A percentile compares a stretch with the other conserved stretches of the same genome.
phyloP scores from a whole-genome alignment of 2,329 filamentous ascomycete species.

The Plenodomus tracheiphilus region DNA sequence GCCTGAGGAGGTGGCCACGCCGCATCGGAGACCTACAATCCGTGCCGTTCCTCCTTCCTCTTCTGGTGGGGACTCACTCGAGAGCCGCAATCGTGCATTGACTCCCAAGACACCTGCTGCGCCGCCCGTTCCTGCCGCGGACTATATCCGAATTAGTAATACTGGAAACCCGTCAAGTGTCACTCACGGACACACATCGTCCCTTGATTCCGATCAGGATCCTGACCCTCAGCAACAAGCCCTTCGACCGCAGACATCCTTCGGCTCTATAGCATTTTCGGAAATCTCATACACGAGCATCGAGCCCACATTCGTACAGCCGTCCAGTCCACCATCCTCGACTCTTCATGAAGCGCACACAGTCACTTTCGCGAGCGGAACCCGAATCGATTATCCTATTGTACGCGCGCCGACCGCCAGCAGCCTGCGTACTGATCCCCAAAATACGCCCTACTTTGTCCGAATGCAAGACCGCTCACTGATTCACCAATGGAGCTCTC shows the following conservation, averaged over 20 bases:
- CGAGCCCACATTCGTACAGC: slow-evolving; percentile 31
- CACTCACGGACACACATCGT: slow-evolving; percentile 30
- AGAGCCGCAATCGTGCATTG: slow-evolving; percentile 39
- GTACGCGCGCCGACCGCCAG: slow-evolving; percentile 42
- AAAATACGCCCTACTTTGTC: slow-evolving; percentile 37
- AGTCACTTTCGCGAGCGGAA: slow-evolving; percentile 39
- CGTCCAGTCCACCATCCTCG: slow-evolving; percentile 32
- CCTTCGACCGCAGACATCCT: slow-evolving; percentile 31
- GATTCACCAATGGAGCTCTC: slow-evolving; percentile 46
- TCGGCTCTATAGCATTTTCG: slow-evolving; percentile 43
- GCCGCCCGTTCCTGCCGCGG: slow-evolving; percentile 38
- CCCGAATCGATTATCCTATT: slow-evolving; percentile 41
- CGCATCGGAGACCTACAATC: slow-evolving; percentile 36
- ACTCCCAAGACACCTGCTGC: slow-evolving; percentile 42
- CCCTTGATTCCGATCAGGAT: slow-evolving; percentile 34
- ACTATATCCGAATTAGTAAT: slow-evolving; percentile 26
- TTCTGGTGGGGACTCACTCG: slow-evolving; percentile 33
- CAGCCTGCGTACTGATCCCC: slow-evolving; percentile 41
- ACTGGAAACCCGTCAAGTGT: slow-evolving; percentile 34
- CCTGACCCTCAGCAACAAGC: slow-evolving; percentile 32
- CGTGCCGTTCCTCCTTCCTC: slow-evolving; percentile 45
- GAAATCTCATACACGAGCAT: slow-evolving; percentile 39
- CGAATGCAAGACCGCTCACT: slow-evolving; percentile 45
- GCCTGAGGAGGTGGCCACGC: slow-evolving; percentile 35
- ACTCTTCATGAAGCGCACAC: slow-evolving; percentile 42